These are phyloP conservation scores for Phytophthora hybrid DNA, from an alignment of 352 stramenopile genomes.

Conservation along the genomic window DNA sequence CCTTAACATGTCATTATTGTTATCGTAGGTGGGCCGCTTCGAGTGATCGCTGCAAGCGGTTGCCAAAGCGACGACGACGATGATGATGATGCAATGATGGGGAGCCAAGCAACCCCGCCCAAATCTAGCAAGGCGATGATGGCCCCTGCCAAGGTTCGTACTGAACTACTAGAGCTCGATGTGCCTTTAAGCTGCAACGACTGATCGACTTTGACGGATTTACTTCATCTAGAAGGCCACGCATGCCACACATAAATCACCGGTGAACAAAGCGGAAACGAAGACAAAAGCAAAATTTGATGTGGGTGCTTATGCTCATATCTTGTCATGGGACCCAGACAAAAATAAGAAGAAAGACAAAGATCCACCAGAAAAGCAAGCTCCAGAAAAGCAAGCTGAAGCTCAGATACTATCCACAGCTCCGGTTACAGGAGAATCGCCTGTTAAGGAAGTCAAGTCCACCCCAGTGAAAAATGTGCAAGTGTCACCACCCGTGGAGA, in stretches of 20 bases:
- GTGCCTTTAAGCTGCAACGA: background rate
- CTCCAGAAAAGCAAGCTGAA: constrained; percentile 11
- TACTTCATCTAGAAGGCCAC: constrained; percentile 6
- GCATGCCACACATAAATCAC: constrained; percentile 7
- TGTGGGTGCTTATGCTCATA: constrained; percentile 37
- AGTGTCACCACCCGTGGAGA: constrained; percentile 1
- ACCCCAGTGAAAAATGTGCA: background rate
- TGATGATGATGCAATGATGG: constrained; percentile 52
- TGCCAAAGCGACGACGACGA: constrained; percentile 49
- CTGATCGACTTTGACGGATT: background rate
- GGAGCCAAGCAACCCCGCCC: constrained; percentile 24
- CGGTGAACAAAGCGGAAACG: constrained; percentile 10
- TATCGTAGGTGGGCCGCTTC: constrained; percentile 44
- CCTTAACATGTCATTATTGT: constrained; percentile 2
- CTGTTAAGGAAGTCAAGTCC: constrained; percentile 9
- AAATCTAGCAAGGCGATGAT: constrained; percentile 30
- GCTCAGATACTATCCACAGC: background rate
- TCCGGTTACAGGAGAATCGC: constrained; percentile 11
- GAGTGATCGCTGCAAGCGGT: constrained; percentile 52
- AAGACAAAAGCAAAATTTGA: constrained; percentile 30
- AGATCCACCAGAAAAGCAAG: constrained; percentile 16
- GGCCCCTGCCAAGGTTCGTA: constrained; percentile 35
- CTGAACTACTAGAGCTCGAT: background rate
- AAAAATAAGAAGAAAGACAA: constrained; percentile 24
- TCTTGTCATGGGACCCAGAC: constrained; percentile 35